A percentile compares a stretch with the other conserved stretches of the same genome.
phyloP scores from a whole-genome alignment of 2,329 filamentous ascomycete species.

The Daldinia sp. region DNA sequence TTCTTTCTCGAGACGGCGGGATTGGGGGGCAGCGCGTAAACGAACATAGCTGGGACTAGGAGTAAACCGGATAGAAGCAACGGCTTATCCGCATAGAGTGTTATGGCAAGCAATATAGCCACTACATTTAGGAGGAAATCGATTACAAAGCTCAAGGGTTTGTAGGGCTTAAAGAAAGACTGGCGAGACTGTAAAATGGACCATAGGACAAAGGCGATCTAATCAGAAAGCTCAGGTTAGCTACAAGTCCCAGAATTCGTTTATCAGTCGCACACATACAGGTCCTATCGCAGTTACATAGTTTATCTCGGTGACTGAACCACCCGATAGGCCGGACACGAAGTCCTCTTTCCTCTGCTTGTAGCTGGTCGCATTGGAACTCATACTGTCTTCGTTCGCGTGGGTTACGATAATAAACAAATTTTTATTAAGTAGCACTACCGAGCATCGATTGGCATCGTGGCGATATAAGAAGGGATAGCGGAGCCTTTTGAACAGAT shows the following conservation, averaged over 20 bases:
- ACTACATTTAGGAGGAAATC: constrained; percentile 92
- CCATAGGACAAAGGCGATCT: constrained; percentile 89
- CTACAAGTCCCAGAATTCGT: constrained; percentile 9
- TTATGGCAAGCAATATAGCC: constrained; percentile 85
- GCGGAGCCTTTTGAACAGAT: constrained; percentile 33
- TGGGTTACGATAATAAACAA: constrained; percentile 2
- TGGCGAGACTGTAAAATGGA: constrained; percentile 87
- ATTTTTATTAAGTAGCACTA: constrained; percentile 8
- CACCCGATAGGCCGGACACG: constrained; percentile 90
- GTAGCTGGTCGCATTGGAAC: constrained; percentile 69
- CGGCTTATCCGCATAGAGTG: constrained; percentile 82
- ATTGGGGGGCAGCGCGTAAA: constrained; percentile 66
- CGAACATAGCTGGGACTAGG: constrained; percentile 74
- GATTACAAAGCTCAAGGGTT: constrained; percentile 73
- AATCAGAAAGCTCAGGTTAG: constrained; percentile 37
- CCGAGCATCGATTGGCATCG: constrained; percentile 20
- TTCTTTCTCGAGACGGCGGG: constrained; percentile 61
- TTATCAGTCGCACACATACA: constrained; percentile 64
- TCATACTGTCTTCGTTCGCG: constrained; percentile 45
- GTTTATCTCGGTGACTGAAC: constrained; percentile 87
- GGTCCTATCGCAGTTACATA: constrained; percentile 85
- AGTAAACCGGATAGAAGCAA: constrained; percentile 81
- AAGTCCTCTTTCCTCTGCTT: constrained; percentile 95
- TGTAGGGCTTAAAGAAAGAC: constrained; percentile 84
- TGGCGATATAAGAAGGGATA: constrained; percentile 13